Evolutionary conservation across 371 early-diverging fungal species (phyloP).

Genomic region (Rhizopus stolonifer): DNA sequence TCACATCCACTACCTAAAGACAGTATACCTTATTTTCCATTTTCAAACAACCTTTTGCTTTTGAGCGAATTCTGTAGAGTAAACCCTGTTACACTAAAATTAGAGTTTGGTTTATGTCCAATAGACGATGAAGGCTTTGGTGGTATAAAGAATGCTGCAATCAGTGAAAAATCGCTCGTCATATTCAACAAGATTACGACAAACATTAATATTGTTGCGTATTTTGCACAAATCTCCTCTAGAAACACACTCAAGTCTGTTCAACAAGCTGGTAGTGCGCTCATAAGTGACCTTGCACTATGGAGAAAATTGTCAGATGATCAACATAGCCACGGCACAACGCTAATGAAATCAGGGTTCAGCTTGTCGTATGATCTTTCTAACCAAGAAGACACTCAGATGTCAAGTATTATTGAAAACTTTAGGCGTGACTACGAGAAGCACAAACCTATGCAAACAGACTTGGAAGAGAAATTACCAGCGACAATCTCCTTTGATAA

Average conservation of each 20-base stretch:
- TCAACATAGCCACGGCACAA: not conserved
- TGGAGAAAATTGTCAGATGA: slow-evolving; percentile 1
- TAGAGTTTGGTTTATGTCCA: slow-evolving; percentile 22
- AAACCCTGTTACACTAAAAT: slow-evolving; percentile 15
- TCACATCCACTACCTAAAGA: slow-evolving; percentile 11
- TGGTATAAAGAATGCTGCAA: not conserved
- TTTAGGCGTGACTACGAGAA: slow-evolving; percentile 12
- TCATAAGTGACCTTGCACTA: slow-evolving; percentile 14
- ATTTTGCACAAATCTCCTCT: slow-evolving; percentile 22
- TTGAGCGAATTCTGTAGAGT: slow-evolving; percentile 18
- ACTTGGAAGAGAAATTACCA: not conserved
- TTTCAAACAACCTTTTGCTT: slow-evolving; percentile 16
- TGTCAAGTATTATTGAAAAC: slow-evolving; percentile 3
- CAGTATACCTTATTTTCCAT: slow-evolving; percentile 5
- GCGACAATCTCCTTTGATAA: slow-evolving; percentile 16
- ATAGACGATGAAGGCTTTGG: slow-evolving; percentile 22
- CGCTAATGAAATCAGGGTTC: slow-evolving; percentile 15
- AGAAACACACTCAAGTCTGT: slow-evolving; percentile 17
- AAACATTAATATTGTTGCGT: slow-evolving; percentile 25
- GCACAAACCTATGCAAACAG: not conserved
- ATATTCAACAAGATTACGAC: slow-evolving; percentile 15
- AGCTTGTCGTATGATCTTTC: slow-evolving; percentile 9
- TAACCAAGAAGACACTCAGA: not conserved
- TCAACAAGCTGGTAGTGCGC: slow-evolving; percentile 25
- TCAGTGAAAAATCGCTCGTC: slow-evolving; percentile 11